Evolutionary conservation across 108 stramenopile species (phyloP).

Genomic region (Parmales sp.): DNA sequence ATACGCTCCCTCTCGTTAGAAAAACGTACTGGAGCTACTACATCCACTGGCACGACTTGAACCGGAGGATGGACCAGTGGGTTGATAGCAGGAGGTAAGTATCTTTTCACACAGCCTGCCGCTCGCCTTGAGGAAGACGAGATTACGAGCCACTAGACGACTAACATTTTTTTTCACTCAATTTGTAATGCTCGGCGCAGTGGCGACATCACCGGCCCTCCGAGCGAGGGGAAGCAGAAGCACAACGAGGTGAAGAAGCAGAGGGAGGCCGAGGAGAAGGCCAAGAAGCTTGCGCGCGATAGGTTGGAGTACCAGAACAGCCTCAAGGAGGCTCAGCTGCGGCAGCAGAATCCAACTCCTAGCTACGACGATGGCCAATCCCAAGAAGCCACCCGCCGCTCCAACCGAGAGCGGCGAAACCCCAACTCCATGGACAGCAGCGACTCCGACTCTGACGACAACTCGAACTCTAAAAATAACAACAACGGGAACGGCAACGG

Average conservation of each 20-base stretch:
- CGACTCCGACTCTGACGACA: conserved; percentile 14
- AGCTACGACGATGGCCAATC: not conserved
- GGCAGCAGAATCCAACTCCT: not conserved
- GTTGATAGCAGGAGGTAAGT: too few species aligned
- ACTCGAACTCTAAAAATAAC: conserved; percentile 8
- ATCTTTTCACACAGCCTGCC: too few species aligned
- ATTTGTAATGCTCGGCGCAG: too few species aligned
- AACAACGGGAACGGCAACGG: conserved; percentile 15
- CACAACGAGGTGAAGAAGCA: conserved; percentile 17
- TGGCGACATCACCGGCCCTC: too few species aligned
- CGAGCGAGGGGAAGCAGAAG: conserved; percentile 34
- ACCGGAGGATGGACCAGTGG: conserved; percentile 99
- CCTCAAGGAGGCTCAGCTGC: not conserved
- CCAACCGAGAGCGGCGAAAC: conserved; percentile 5
- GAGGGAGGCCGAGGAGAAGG: not conserved
- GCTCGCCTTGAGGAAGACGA: too few species aligned
- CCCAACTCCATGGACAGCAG: conserved; percentile 8
- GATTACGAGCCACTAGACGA: too few species aligned
- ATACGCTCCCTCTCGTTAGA: not conserved
- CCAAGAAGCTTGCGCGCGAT: not conserved
- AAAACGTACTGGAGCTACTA: conserved; percentile 66
- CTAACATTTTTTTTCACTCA: too few species aligned
- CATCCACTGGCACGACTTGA: conserved; percentile 92
- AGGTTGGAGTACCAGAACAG: not conserved
- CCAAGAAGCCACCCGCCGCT: not conserved